Conservation (phyloP, 106 monocot genomes). For the Hemerocallis citrina region DNA sequence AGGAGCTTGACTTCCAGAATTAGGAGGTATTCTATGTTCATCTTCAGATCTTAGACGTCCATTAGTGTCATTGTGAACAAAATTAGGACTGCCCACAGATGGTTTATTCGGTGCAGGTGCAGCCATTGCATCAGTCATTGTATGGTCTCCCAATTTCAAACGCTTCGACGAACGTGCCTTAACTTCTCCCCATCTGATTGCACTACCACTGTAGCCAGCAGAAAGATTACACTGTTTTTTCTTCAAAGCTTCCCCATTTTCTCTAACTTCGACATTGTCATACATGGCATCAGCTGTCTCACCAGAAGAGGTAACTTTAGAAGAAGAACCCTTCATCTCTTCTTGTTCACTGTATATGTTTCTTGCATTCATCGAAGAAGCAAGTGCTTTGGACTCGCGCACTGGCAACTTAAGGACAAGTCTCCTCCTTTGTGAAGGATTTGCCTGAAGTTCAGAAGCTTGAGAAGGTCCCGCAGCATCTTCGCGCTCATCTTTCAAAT, state of each 20-base stretch:
- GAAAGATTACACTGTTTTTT: constrained; percentile 12
- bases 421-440: constrained; percentile 39
- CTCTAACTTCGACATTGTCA: constrained; percentile 8
- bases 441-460: constrained; percentile 12
- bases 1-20: constrained; percentile 13
- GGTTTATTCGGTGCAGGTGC: constrained; percentile 11
- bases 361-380: constrained; percentile 24
- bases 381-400: constrained; percentile 33
- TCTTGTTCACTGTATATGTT: constrained; percentile 21
- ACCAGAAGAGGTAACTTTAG: constrained; percentile 16
- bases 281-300: background rate
- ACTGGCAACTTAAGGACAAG: constrained; percentile 68
- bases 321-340: constrained; percentile 6
- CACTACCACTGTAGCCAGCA: constrained; percentile 16
- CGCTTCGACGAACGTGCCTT: constrained; percentile 82
- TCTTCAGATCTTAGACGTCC: constrained; percentile 20
- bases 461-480: constrained; percentile 25
- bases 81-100: constrained; percentile 9
- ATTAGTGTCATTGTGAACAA: constrained; percentile 2
- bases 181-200: constrained; percentile 93
- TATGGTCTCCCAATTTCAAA: constrained; percentile 32
- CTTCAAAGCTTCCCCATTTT: constrained; percentile 18
- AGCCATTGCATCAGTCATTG: constrained; percentile 9
- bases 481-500: constrained; percentile 24
- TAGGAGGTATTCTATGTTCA: constrained; percentile 14